Evolutionary conservation across 805 yeast genomes (phyloP).

Genomic region (Myxozyma nipponensis): DNA sequence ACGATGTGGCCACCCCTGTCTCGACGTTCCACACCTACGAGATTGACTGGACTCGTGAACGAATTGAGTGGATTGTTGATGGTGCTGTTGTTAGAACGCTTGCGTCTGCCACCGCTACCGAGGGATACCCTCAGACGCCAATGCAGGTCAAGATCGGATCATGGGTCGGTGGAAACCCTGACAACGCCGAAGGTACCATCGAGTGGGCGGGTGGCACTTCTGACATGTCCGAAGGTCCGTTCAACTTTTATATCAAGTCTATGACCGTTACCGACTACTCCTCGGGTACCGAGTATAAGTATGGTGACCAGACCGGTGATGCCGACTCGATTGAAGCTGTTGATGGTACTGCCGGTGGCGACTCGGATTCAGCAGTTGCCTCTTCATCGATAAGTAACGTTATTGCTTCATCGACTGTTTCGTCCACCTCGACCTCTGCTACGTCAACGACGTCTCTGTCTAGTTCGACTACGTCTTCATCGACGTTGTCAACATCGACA

Average conservation of each 20-base stretch:
- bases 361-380: conserved; percentile 39
- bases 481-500: background rate
- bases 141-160: conserved; percentile 61
- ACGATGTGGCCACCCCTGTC: conserved; percentile 55
- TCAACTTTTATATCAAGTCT: conserved; percentile 55
- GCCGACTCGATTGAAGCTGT: conserved; percentile 42
- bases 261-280: conserved; percentile 57
- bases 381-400: conserved; percentile 22
- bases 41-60: conserved; percentile 73
- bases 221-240: conserved; percentile 60
- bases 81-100: conserved; percentile 66
- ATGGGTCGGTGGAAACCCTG: conserved; percentile 52
- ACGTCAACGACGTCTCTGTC: conserved; percentile 25
- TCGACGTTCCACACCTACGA: conserved; percentile 69
- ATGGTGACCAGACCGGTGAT: conserved; percentile 42
- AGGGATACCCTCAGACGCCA: conserved; percentile 89
- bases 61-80: conserved; percentile 67
- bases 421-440: conserved; percentile 21
- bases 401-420: conserved; percentile 20
- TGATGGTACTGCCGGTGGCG: conserved; percentile 55
- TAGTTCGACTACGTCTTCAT: conserved; percentile 2
- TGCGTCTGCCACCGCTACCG: conserved; percentile 36
- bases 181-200: conserved; percentile 56
- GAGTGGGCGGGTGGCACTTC: conserved; percentile 75
- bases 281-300: conserved; percentile 44